A percentile compares a stretch with the other conserved stretches of the same genome.
phyloP scores from a whole-genome alignment of 2,329 filamentous ascomycete genomes.

The Apiospora hydei region DNA sequence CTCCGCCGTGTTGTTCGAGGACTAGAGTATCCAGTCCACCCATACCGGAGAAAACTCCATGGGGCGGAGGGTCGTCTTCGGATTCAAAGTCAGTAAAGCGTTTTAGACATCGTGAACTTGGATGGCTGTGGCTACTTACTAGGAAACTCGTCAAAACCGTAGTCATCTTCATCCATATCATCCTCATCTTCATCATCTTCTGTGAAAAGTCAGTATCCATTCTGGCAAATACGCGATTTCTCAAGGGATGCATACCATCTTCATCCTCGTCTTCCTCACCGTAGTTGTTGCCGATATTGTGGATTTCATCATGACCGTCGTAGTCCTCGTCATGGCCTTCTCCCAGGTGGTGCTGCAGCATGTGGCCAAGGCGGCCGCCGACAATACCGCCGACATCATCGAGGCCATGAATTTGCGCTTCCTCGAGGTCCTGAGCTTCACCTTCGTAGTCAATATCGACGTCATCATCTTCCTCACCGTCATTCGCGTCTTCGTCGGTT shows the following conservation, averaged over 20 bases:
- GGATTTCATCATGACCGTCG: slow-evolving; percentile 59
- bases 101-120: neutral
- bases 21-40: slow-evolving; percentile 63
- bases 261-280: slow-evolving; percentile 62
- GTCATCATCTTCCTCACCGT: slow-evolving; percentile 60
- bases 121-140: slow-evolving; percentile 50
- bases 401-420: slow-evolving; percentile 57
- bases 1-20: slow-evolving; percentile 48
- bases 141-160: slow-evolving; percentile 66
- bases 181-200: slow-evolving; percentile 71
- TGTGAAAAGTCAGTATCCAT: slow-evolving; percentile 27
- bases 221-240: neutral
- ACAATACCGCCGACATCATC: slow-evolving; percentile 46
- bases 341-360: slow-evolving; percentile 61
- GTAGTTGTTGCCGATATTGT: slow-evolving; percentile 59
- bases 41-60: slow-evolving; percentile 53
- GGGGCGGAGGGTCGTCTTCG: slow-evolving; percentile 52
- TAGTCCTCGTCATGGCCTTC: slow-evolving; percentile 59
- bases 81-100: neutral
- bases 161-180: slow-evolving; percentile 72
- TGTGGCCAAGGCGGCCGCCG: slow-evolving; percentile 54
- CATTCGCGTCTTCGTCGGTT: slow-evolving; percentile 62
- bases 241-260: slow-evolving; percentile 51
- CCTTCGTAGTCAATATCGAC: slow-evolving; percentile 61
- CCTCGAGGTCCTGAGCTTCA: slow-evolving; percentile 62